phyloP scores from a whole-genome alignment of 257 asterid species.

The Linaria vulgaris region DNA sequence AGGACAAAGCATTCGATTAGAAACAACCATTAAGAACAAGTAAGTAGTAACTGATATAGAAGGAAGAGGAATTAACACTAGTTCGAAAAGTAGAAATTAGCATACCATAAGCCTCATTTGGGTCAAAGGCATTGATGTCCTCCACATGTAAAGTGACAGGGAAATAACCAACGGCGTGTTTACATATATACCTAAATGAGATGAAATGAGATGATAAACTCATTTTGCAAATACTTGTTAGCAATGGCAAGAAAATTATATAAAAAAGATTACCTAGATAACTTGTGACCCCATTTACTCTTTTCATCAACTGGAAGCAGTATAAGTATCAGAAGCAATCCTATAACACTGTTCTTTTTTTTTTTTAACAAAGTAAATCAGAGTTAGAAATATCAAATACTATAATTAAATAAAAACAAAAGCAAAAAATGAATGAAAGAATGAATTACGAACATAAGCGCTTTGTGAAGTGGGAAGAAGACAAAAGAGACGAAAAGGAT shows the following conservation, averaged over 20 bases:
- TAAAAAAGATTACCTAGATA: slow-evolving; percentile 48
- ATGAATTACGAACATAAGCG: slow-evolving; percentile 52
- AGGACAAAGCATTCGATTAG: too few relatives aligned
- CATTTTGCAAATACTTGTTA: too few relatives aligned
- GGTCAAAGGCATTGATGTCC: slow-evolving; percentile 57
- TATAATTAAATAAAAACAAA: too few relatives aligned
- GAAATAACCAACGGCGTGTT: slow-evolving; percentile 62
- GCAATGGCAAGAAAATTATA: neutral
- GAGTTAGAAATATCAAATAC: too few relatives aligned
- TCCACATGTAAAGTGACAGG: slow-evolving; percentile 49
- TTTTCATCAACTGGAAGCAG: slow-evolving; percentile 72
- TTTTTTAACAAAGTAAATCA: slow-evolving; percentile 24
- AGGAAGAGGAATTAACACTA: too few relatives aligned
- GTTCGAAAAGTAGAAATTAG: too few relatives aligned
- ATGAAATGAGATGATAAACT: slow-evolving; percentile 42
- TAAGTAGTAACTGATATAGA: too few relatives aligned
- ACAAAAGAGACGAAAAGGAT: slow-evolving; percentile 51
- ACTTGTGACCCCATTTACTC: slow-evolving; percentile 61
- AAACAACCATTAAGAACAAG: too few relatives aligned
- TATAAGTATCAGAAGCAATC: slow-evolving; percentile 55
- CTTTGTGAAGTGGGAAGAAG: slow-evolving; percentile 60
- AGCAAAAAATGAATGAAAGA: slow-evolving; percentile 13
- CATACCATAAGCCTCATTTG: slow-evolving; percentile 52
- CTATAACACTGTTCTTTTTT: too few relatives aligned
- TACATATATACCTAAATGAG: slow-evolving; percentile 59